These are phyloP conservation scores for Penicillium canariense DNA, from an alignment of 495 filamentous ascomycete species.

Conservation along the genomic window DNA sequence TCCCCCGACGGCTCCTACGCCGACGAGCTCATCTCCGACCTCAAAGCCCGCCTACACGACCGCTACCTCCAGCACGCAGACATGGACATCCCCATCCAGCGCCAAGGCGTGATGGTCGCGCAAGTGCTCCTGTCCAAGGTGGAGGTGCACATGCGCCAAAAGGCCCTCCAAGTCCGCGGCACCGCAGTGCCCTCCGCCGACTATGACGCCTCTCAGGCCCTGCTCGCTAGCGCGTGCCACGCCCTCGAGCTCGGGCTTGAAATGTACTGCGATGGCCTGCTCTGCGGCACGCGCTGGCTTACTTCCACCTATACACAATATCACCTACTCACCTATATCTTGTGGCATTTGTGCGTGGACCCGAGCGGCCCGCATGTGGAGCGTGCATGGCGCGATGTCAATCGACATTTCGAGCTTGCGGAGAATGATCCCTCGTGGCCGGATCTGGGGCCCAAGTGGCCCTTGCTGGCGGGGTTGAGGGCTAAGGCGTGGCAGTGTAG, in stretches of 20 bases:
- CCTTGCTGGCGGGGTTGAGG: slow-evolving; percentile 20
- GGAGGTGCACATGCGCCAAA: slow-evolving; percentile 29
- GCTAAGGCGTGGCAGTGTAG: slow-evolving; percentile 27
- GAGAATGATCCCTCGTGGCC: slow-evolving; percentile 13
- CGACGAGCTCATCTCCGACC: slow-evolving; percentile 17
- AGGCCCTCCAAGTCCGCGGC: slow-evolving; percentile 16
- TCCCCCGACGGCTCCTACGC: slow-evolving; percentile 13
- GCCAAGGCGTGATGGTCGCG: slow-evolving; percentile 23
- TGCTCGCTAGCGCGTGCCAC: slow-evolving; percentile 16
- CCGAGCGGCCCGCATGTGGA: slow-evolving; percentile 16
- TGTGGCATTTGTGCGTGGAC: slow-evolving; percentile 33
- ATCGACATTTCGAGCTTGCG: slow-evolving; percentile 19
- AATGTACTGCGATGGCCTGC: slow-evolving; percentile 28
- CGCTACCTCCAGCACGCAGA: slow-evolving; percentile 28
- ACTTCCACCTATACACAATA: slow-evolving; percentile 28
- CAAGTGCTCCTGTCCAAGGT: slow-evolving; percentile 23
- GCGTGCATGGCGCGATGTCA: slow-evolving; percentile 22
- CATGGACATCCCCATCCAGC: slow-evolving; percentile 33
- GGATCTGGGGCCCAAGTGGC: slow-evolving; percentile 20
- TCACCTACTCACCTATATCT: slow-evolving; percentile 30
- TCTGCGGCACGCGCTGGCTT: slow-evolving; percentile 30
- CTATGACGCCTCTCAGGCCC: slow-evolving; percentile 10
- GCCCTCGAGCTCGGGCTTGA: slow-evolving; percentile 21
- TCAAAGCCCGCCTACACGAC: slow-evolving; percentile 19
- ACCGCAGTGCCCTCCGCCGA: slow-evolving; percentile 1